Percentiles rank a stretch among this genome's conserved stretches.
phyloP scores from a whole-genome alignment of 352 stramenopile genomes.

The Phytophthora ohioensis region DNA sequence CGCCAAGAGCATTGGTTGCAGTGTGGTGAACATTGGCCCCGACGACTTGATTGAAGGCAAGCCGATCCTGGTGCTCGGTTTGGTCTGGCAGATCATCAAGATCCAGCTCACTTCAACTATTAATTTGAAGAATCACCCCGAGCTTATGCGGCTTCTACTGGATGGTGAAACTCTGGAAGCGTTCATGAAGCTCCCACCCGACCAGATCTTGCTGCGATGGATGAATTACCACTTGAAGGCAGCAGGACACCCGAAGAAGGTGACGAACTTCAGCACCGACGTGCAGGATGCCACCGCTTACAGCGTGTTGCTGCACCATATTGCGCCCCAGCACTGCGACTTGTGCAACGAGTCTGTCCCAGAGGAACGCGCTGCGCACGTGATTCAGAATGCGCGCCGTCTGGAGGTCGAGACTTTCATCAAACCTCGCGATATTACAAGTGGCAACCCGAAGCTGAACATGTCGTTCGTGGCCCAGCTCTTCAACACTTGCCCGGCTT shows the following conservation, averaged over 20 bases:
- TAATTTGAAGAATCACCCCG: conserved; percentile 93
- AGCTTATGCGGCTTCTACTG: conserved; percentile 87
- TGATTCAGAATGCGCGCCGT: conserved; percentile 86
- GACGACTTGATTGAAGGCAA: conserved; percentile 85
- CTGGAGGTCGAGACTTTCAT: conserved; percentile 93
- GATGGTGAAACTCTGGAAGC: conserved; percentile 90
- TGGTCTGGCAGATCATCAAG: conserved; percentile 96
- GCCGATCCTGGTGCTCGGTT: conserved; percentile 90
- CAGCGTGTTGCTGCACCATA: conserved; percentile 89
- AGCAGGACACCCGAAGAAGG: conserved; percentile 70
- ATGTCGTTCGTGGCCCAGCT: conserved; percentile 92
- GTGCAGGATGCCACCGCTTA: conserved; percentile 90
- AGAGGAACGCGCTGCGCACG: conserved; percentile 77
- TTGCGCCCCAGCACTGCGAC: conserved; percentile 80
- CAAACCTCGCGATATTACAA: conserved; percentile 92
- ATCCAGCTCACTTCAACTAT: conserved; percentile 94
- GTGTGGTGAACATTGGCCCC: conserved; percentile 94
- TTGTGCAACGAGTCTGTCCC: conserved; percentile 58
- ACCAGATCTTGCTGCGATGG: conserved; percentile 94
- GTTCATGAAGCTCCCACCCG: conserved; percentile 92
- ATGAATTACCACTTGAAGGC: conserved; percentile 94
- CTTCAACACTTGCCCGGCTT: conserved; percentile 92
- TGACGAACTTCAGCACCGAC: conserved; percentile 85
- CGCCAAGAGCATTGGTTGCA: conserved; percentile 93
- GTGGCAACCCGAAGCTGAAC: conserved; percentile 93